Conservation (phyloP, 2,329 filamentous ascomycete species). For the Calonectria pauciramosa region DNA sequence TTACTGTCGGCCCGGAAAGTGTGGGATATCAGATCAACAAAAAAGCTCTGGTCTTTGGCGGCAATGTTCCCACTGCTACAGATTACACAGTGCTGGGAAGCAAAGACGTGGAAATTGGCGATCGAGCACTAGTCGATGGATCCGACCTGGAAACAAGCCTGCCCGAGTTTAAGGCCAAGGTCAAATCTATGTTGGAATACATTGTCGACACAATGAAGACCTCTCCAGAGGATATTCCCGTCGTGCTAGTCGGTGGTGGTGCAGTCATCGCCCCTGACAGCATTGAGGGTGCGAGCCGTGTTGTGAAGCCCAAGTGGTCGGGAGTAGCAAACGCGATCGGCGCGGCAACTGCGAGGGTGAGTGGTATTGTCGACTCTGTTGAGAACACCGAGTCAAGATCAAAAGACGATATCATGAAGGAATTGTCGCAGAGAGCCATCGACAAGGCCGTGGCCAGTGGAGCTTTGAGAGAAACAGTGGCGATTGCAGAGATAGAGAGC, state of each 20-base stretch:
- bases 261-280: background rate
- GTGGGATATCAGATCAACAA: conserved; percentile 26
- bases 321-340: conserved; percentile 26
- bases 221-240: conserved; percentile 8
- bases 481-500: conserved; percentile 62
- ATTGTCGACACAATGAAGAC: conserved; percentile 25
- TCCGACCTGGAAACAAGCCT: background rate
- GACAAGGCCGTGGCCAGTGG: conserved; percentile 42
- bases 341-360: conserved; percentile 13
- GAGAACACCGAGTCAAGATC: conserved; percentile 10
- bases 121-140: background rate
- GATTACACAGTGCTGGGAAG: conserved; percentile 20
- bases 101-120: background rate
- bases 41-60: conserved; percentile 21
- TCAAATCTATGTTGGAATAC: conserved; percentile 2
- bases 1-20: conserved; percentile 15
- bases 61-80: conserved; percentile 16
- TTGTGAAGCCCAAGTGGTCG: conserved; percentile 1
- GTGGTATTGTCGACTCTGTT: conserved; percentile 15
- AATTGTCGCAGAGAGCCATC: conserved; percentile 19
- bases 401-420: conserved; percentile 6
- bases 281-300: conserved; percentile 7
- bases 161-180: background rate
- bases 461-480: conserved; percentile 55
- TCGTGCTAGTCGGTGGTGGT: conserved; percentile 24